phyloP scores from a whole-genome alignment of 768 basidiomycete species.

The Boletus sp. region DNA sequence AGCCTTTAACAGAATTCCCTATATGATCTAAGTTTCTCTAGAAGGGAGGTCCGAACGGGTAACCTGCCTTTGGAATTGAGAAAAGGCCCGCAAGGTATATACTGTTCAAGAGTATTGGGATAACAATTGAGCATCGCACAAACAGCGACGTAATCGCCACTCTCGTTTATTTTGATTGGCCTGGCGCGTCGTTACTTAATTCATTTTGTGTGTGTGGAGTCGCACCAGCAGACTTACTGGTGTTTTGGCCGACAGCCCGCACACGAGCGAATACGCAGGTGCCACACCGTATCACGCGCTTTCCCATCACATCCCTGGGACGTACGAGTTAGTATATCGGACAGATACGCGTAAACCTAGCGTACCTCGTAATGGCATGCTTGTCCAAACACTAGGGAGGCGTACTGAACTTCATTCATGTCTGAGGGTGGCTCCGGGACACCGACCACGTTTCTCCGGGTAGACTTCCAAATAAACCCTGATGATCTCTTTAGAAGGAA shows the following conservation, averaged over 20 bases:
- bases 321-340: background rate
- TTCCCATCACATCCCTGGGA: conserved; percentile 24
- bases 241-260: conserved; percentile 24
- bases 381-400: conserved; percentile 46
- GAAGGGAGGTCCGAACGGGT: background rate
- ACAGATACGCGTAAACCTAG: background rate
- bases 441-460: conserved; percentile 35
- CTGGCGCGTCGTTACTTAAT: conserved; percentile 3
- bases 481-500: conserved; percentile 37
- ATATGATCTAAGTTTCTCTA: conserved; percentile 4
- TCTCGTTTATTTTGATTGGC: conserved; percentile 18
- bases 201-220: background rate
- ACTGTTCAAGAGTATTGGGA: conserved; percentile 16
- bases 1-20: conserved; percentile 23
- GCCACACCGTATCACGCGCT: conserved; percentile 31
- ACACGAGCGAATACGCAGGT: conserved; percentile 34
- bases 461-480: conserved; percentile 33
- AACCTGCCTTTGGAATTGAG: conserved; percentile 23
- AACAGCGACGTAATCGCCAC: conserved; percentile 2
- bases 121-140: conserved; percentile 8
- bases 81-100: conserved; percentile 29
- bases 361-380: conserved; percentile 40
- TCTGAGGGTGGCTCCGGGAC: conserved; percentile 47
- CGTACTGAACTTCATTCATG: conserved; percentile 50
- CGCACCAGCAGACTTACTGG: conserved; percentile 17